Conservation (phyloP, 75 land plant genomes). For the Sequoiadendron giganteum region DNA sequence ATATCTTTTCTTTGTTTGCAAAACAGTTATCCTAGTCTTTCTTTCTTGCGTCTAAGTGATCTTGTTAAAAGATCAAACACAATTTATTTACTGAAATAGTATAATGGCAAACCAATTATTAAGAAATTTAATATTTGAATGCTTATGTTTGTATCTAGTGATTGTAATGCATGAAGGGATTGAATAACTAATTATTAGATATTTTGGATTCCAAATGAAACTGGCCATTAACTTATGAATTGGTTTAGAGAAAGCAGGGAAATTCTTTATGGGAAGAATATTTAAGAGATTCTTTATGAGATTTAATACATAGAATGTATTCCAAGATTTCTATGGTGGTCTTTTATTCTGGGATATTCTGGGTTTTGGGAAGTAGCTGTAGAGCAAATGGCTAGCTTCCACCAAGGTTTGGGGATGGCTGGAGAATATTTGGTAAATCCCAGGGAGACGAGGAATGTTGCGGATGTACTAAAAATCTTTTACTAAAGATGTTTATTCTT, state of each 20-base stretch:
- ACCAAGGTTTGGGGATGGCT: neutral
- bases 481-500: neutral
- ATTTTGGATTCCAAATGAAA: neutral
- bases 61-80: neutral
- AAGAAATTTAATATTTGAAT: neutral
- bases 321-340: neutral
- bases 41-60: neutral
- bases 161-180: neutral
- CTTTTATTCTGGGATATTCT: too few species aligned
- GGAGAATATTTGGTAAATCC: neutral
- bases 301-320: too few species aligned
- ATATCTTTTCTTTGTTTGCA: neutral
- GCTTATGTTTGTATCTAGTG: neutral
- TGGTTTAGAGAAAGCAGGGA: neutral
- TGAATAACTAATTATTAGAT: neutral
- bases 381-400: neutral
- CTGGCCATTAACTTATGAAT: neutral
- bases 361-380: too few species aligned
- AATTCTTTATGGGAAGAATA: neutral
- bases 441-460: neutral
- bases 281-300: neutral
- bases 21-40: neutral
- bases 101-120: neutral
- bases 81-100: neutral
- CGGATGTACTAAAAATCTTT: neutral